Evolutionary conservation across 2,329 filamentous ascomycete genomes (phyloP).

Genomic region (Alternaria viburni): DNA sequence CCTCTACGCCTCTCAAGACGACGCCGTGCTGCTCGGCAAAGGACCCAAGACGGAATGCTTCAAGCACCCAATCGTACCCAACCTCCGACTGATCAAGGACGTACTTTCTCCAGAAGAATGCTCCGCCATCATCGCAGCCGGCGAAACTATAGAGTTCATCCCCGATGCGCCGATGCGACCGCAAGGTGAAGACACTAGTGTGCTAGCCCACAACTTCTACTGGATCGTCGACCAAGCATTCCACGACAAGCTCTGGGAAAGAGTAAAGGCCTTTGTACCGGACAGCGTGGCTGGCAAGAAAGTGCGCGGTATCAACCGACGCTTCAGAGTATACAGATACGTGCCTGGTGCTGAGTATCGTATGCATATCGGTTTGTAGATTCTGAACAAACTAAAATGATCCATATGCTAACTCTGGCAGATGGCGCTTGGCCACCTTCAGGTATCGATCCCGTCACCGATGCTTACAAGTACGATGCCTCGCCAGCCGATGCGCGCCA

Average conservation of each 20-base stretch:
- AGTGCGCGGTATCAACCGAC: conserved; percentile 69
- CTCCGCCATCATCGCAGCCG: conserved; percentile 69
- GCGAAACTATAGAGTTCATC: conserved; percentile 69
- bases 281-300: conserved; percentile 60
- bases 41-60: conserved; percentile 60
- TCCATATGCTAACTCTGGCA: conserved; percentile 7
- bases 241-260: conserved; percentile 67
- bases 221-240: conserved; percentile 71
- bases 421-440: conserved; percentile 77
- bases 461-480: conserved; percentile 70
- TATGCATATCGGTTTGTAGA: conserved; percentile 63
- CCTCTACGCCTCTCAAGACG: conserved; percentile 65
- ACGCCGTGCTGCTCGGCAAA: conserved; percentile 60
- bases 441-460: conserved; percentile 61
- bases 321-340: conserved; percentile 75
- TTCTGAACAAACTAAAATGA: neutral
- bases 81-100: conserved; percentile 65
- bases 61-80: conserved; percentile 67
- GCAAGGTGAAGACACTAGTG: conserved; percentile 66
- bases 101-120: conserved; percentile 69
- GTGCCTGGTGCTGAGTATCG: conserved; percentile 75
- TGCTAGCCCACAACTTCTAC: conserved; percentile 76
- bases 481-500: conserved; percentile 66
- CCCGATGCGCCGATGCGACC: conserved; percentile 71
- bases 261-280: conserved; percentile 66